Percentiles rank a stretch among this genome's conserved stretches.
These are phyloP conservation scores for Monosporozyma aquatica DNA, from an alignment of 805 yeast genomes.

Conservation along the genomic window DNA sequence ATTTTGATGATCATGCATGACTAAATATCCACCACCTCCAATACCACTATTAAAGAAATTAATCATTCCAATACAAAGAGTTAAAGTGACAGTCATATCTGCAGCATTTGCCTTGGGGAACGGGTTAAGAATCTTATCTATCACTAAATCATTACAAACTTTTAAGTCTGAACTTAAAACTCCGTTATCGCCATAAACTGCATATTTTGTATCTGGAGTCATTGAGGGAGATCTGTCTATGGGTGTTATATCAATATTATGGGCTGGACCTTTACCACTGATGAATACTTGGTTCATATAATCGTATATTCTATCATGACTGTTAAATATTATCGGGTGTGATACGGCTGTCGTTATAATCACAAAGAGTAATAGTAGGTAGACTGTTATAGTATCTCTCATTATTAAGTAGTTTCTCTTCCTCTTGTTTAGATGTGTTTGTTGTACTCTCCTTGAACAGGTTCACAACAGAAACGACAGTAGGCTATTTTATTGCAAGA, in stretches of 20 bases:
- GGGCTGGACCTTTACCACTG: constrained; percentile 6
- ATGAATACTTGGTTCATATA: not conserved
- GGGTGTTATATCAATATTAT: constrained; percentile 34
- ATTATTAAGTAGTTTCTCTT: no score
- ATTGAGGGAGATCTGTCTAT: constrained; percentile 31
- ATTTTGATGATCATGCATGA: constrained; percentile 19
- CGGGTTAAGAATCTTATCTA: constrained; percentile 21
- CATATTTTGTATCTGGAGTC: constrained; percentile 25
- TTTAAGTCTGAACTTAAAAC: constrained; percentile 34
- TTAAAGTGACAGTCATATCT: constrained; percentile 84
- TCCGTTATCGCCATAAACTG: constrained; percentile 22
- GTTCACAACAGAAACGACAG: no score
- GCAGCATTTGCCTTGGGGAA: constrained; percentile 66
- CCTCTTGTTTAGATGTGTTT: no score
- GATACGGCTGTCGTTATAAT: not conserved
- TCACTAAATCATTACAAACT: constrained; percentile 25
- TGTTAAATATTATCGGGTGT: not conserved
- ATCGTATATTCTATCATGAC: not conserved
- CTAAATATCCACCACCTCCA: constrained; percentile 85
- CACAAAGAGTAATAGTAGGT: not conserved
- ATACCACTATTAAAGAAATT: constrained; percentile 81
- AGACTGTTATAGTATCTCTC: no score
- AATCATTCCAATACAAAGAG: constrained; percentile 77
- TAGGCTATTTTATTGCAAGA: no score
- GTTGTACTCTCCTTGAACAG: no score